phyloP scores from a whole-genome alignment of 2,329 filamentous ascomycete genomes.

The Arthrocladium fulminans region DNA sequence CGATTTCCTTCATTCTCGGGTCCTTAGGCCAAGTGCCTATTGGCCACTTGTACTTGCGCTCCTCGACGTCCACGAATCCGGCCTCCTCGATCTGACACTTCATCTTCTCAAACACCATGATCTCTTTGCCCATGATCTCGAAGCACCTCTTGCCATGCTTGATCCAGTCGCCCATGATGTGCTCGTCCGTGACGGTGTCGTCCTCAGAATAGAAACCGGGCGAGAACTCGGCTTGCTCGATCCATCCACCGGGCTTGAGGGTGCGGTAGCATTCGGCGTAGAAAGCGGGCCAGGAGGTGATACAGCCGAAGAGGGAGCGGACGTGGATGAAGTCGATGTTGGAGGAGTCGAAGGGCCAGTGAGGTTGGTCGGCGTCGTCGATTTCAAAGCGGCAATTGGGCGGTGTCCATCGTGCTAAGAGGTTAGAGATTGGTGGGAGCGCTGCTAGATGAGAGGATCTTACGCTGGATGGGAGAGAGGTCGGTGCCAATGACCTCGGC shows the following conservation, averaged over 20 bases:
- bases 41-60: constrained; percentile 21
- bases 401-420: constrained; percentile 19
- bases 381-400: constrained; percentile 27
- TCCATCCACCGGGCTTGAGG: constrained; percentile 31
- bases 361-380: constrained; percentile 25
- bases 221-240: constrained; percentile 29
- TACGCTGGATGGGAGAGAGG: constrained; percentile 14
- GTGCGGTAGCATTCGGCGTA: constrained; percentile 21
- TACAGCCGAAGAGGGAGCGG: constrained; percentile 10
- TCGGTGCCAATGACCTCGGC: constrained; percentile 5
- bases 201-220: neutral
- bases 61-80: constrained; percentile 23
- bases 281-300: neutral
- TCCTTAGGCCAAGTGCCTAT: constrained; percentile 28
- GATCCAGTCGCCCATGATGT: constrained; percentile 17
- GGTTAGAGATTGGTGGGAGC: neutral
- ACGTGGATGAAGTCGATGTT: constrained; percentile 28
- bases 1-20: constrained; percentile 24
- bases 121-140: constrained; percentile 11
- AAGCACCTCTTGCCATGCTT: constrained; percentile 25
- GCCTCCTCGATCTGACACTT: constrained; percentile 15
- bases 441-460: constrained; percentile 20
- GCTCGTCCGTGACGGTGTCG: constrained; percentile 13
- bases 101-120: neutral
- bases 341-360: constrained; percentile 18